Evolutionary conservation across 2,329 filamentous ascomycete species (phyloP), one percentile per base, ranked within the genome.

Genomic region (Bimuria novae-zelandiae): DNA sequence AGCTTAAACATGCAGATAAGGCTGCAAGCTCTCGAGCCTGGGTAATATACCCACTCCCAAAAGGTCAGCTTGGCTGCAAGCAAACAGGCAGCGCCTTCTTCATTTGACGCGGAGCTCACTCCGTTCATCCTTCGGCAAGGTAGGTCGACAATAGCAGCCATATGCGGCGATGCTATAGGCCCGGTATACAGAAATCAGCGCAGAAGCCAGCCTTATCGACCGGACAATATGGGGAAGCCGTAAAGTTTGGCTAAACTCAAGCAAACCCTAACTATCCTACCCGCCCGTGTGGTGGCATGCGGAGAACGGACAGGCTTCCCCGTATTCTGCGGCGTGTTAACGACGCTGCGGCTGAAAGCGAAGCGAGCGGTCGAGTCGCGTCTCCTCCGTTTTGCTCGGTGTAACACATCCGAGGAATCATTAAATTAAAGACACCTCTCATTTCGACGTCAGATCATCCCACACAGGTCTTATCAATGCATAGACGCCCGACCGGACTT

Each of bases 281-380:
- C 22, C 16, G 16, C 10, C 33, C 44, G 29, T 16, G 44, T 16
- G 22, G 14, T 33, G 17, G 33, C 21, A 37, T 47, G 21, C 23
- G 44, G 44, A 47, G 44, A 44, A 37, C 32, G 22, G 32, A 37
- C 44, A 47, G 44, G 44, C 44, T 47, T 47, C 44, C 44, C 44
- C 44, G 44, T 47, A 37, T 47, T 45, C 27, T 43, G 40, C n/a
- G 40, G 40, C 40, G 30, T 46, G 43, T 30, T 46, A 14, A 37
- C 21, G 32, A 27, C 43, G 43, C 21, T 36, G 43, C 43, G 30
- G 8, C 10, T 4, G 10, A 17, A 42, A 16, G 39, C 10, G 39
- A 37, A 17, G 21, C 32, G 32, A 46, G 32, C 29, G 42, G 43
- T 12, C 10, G 19, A 40, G 37, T 25, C 5, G 12, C 19, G 7